phyloP scores from a whole-genome alignment of 305 asterid species.

The Rubia occidens region DNA sequence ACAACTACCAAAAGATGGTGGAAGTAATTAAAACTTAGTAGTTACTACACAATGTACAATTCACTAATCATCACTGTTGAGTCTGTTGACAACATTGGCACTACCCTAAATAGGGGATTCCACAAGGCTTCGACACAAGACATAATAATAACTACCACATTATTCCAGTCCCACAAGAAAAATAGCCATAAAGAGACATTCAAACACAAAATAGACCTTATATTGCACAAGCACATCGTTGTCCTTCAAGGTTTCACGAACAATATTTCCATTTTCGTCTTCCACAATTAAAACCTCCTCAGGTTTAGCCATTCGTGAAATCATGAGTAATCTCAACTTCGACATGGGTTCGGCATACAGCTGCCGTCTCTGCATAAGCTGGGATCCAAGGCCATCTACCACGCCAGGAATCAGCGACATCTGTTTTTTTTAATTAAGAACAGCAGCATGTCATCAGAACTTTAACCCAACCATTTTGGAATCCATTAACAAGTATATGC shows the following conservation, averaged over 20 bases:
- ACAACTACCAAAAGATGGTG: too few species aligned
- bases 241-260: constrained; percentile 98
- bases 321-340: too few species aligned
- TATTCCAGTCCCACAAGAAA: neutral
- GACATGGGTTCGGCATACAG: neutral
- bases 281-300: constrained; percentile 97
- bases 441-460: constrained; percentile 15
- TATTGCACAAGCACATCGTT: constrained; percentile 96
- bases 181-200: neutral
- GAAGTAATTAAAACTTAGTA: too few species aligned
- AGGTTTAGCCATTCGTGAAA: constrained; percentile 75
- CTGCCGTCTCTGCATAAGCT: too few species aligned
- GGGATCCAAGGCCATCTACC: constrained; percentile 13
- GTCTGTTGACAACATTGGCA: neutral
- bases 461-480: neutral
- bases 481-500: neutral
- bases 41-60: too few species aligned
- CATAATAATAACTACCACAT: neutral
- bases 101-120: neutral
- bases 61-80: too few species aligned
- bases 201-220: constrained; percentile 44
- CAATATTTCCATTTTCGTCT: constrained; percentile 99
- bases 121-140: neutral
- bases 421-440: constrained; percentile 30
- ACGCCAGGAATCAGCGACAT: constrained; percentile 53